phyloP scores from a whole-genome alignment of 257 asterid species.

The Ligustrum vulgare region DNA sequence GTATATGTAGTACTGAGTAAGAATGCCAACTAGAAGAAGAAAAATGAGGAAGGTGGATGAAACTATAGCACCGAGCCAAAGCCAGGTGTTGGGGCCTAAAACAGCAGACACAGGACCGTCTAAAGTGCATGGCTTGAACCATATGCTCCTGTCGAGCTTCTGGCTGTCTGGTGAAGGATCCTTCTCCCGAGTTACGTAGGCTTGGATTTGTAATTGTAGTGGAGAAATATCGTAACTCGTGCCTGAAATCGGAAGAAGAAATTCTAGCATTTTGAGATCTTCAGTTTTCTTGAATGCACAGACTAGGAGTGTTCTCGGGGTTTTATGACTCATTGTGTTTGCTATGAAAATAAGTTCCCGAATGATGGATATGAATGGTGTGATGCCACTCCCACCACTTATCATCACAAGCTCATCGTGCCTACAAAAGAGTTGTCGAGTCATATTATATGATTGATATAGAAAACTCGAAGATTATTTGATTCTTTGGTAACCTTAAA shows the following conservation, averaged over 20 bases:
- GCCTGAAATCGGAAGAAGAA: conserved; percentile 40
- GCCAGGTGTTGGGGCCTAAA: conserved; percentile 58
- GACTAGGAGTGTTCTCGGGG: conserved; percentile 41
- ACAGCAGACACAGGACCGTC: conserved; percentile 41
- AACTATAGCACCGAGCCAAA: conserved; percentile 61
- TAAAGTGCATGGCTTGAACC: conserved; percentile 35
- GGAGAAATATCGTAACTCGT: conserved; percentile 28
- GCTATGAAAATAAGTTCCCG: conserved; percentile 40
- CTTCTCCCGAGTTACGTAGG: conserved; percentile 46
- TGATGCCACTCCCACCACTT: conserved; percentile 75
- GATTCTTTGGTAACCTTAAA: conserved; percentile 31
- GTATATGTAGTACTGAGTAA: conserved; percentile 50
- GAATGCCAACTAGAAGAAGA: conserved; percentile 45
- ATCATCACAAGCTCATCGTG: conserved; percentile 56
- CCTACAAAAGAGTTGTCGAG: conserved; percentile 20
- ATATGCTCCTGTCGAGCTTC: conserved; percentile 26
- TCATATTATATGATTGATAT: not conserved
- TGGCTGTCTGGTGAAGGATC: conserved; percentile 21
- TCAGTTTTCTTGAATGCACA: conserved; percentile 48
- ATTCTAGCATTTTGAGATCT: conserved; percentile 49
- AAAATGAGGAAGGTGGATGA: conserved; percentile 45
- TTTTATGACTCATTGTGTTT: conserved; percentile 15
- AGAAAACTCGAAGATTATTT: not conserved
- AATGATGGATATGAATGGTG: conserved; percentile 63
- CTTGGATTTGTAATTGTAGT: conserved; percentile 42